Conservation (phyloP, 495 filamentous ascomycete genomes). For the Sphaerosporella brunnea region DNA sequence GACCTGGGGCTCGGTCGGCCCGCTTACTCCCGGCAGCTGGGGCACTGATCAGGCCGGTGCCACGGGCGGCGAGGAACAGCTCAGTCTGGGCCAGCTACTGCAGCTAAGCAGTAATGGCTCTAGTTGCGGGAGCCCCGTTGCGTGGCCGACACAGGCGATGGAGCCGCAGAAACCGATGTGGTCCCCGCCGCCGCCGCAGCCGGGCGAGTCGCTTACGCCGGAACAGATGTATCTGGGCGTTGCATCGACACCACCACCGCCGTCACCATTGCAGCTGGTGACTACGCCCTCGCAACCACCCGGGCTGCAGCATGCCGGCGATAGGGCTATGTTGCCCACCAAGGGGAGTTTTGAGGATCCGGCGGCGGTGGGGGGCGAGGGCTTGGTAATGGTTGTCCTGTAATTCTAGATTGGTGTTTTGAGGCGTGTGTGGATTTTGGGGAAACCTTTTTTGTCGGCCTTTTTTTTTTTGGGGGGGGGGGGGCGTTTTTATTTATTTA, state of each 20-base stretch:
- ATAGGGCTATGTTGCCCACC: slow-evolving; percentile 21
- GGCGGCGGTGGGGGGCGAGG: too few species aligned
- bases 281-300: slow-evolving; percentile 10
- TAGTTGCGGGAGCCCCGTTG: slow-evolving; percentile 5
- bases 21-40: slow-evolving; percentile 15
- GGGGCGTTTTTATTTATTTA: too few species aligned
- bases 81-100: slow-evolving; percentile 8
- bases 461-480: too few species aligned
- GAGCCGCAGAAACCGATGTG: neutral
- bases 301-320: slow-evolving; percentile 15
- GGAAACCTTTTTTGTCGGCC: too few species aligned
- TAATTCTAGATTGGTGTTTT: too few species aligned
- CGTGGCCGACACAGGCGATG: neutral
- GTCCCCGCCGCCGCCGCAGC: slow-evolving; percentile 1
- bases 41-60: slow-evolving; percentile 4
- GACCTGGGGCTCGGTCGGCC: slow-evolving; percentile 12
- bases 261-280: slow-evolving; percentile 7
- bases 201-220: slow-evolving; percentile 1
- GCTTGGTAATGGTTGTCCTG: too few species aligned
- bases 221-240: neutral
- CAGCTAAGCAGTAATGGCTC: slow-evolving; percentile 15
- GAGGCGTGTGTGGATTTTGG: too few species aligned
- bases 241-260: slow-evolving; percentile 1
- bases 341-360: slow-evolving; percentile 22
- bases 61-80: too few species aligned